Evolutionary conservation across 345 rosid genomes (phyloP), one percentile per base, ranked within the genome.

Genomic region (Atalantia buxifolia): DNA sequence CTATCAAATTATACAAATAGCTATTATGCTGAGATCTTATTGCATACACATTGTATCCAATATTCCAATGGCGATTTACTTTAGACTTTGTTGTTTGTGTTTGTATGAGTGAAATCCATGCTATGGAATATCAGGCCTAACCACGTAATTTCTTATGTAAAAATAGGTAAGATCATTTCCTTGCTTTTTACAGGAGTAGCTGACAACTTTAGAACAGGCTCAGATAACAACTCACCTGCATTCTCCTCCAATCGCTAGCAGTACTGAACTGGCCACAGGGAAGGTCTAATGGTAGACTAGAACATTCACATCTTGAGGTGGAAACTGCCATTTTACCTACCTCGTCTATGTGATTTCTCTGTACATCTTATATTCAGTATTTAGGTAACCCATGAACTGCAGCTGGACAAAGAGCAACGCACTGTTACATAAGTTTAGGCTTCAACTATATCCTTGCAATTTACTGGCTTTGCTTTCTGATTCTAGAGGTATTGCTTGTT

Each of bases 211-310:
- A 6, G 69, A n/a, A 65, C 16, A 7, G 42, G 22, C 69, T 36
- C 40, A 18, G 25, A 65, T 21, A 33, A 65, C 42, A 65, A 33
- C 21, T 53, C 57, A 53, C 57, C 57, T 53, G 8, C 57, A 22
- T 45, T 77, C 72, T 72, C 77, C 77, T 72, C 81, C 57, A 38
- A 50, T 72, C 59, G 59, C 72, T 71, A 64, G 72, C 19, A 76
- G 77, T 19, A 53, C 77, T 72, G 71, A 78, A 53, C 77, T 72
- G 71, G 71, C 71, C 70, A 71, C 72, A 71, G 36, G 50, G 25
- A 69, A 21, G 28, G 71, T 30, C 71, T 50, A 78, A 6, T 63
- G 62, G 33, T 48, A 35, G 75, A 45, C 21, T 25, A 62, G 36
- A 40, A n/a, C 53, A n/a, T 24, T 40, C 31, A n/a, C 38, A 68